These are phyloP conservation scores for Suillus alpinus DNA, from an alignment of 768 basidiomycete genomes.

Conservation along the genomic window DNA sequence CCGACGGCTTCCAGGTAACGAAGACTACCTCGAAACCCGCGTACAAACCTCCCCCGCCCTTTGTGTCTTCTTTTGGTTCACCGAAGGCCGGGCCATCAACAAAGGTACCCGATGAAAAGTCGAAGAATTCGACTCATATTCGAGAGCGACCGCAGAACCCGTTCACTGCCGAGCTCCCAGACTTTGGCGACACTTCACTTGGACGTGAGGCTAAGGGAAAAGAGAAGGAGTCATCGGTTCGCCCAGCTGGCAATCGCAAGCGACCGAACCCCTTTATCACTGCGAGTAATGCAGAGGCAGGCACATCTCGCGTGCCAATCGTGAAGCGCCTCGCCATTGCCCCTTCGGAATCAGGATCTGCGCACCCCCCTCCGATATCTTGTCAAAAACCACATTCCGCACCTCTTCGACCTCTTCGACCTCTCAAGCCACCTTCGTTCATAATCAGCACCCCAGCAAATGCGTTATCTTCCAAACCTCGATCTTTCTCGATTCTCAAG, in stretches of 20 bases:
- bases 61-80: constrained; percentile 26
- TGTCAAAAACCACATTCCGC: background rate
- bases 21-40: constrained; percentile 19
- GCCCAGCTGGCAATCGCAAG: background rate
- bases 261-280: background rate
- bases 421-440: constrained; percentile 16
- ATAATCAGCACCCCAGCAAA: background rate
- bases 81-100: background rate
- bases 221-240: background rate
- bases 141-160: constrained; percentile 20
- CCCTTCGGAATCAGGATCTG: background rate
- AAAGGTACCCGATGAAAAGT: background rate
- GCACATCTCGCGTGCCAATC: background rate
- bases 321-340: background rate
- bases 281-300: background rate
- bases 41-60: constrained; percentile 18
- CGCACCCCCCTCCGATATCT: background rate
- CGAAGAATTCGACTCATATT: background rate
- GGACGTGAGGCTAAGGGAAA: background rate
- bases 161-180: constrained; percentile 8
- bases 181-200: background rate
- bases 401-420: background rate
- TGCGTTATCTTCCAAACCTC: background rate
- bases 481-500: constrained; percentile 21
- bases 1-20: constrained; percentile 28